These are phyloP conservation scores for Fusarium oligoseptatum DNA, from an alignment of 2,329 filamentous ascomycete species.

Conservation along the genomic window DNA sequence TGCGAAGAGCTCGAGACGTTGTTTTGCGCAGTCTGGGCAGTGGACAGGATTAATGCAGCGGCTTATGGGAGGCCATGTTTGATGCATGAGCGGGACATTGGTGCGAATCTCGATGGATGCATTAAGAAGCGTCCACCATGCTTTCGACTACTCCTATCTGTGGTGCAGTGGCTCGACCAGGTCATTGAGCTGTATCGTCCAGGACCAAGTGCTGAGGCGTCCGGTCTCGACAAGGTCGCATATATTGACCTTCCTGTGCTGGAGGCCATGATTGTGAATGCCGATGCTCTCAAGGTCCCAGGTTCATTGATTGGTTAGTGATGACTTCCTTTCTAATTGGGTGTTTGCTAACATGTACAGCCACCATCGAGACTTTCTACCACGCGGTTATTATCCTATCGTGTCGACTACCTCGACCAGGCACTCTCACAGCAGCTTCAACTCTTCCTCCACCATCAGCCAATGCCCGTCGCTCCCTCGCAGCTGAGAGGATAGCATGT, in stretches of 20 bases:
- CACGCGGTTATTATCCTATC: slow-evolving; percentile 74
- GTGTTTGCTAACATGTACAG: slow-evolving; percentile 51
- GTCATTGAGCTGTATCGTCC: slow-evolving; percentile 73
- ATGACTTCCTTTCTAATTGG: not conserved
- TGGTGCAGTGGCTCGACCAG: slow-evolving; percentile 68
- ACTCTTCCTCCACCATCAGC: slow-evolving; percentile 62
- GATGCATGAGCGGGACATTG: slow-evolving; percentile 72
- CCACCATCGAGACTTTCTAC: slow-evolving; percentile 73
- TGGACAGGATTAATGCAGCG: slow-evolving; percentile 71
- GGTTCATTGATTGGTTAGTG: slow-evolving; percentile 63
- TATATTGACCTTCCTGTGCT: slow-evolving; percentile 69
- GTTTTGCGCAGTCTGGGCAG: slow-evolving; percentile 71
- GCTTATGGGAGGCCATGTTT: slow-evolving; percentile 71
- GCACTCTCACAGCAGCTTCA: slow-evolving; percentile 55
- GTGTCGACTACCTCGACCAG: slow-evolving; percentile 64
- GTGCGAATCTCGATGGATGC: slow-evolving; percentile 64
- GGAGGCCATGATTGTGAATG: slow-evolving; percentile 69
- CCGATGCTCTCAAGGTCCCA: slow-evolving; percentile 63
- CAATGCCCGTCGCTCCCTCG: slow-evolving; percentile 69
- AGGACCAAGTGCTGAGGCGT: slow-evolving; percentile 56
- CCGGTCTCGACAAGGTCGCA: slow-evolving; percentile 57
- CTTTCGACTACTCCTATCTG: slow-evolving; percentile 69
- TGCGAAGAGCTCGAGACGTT: slow-evolving; percentile 61
- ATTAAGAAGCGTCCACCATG: slow-evolving; percentile 64
- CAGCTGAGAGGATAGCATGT: slow-evolving; percentile 69